These are phyloP conservation scores for Trichaptum fuscoviolaceum DNA, from an alignment of 768 basidiomycete genomes.

Conservation along the genomic window DNA sequence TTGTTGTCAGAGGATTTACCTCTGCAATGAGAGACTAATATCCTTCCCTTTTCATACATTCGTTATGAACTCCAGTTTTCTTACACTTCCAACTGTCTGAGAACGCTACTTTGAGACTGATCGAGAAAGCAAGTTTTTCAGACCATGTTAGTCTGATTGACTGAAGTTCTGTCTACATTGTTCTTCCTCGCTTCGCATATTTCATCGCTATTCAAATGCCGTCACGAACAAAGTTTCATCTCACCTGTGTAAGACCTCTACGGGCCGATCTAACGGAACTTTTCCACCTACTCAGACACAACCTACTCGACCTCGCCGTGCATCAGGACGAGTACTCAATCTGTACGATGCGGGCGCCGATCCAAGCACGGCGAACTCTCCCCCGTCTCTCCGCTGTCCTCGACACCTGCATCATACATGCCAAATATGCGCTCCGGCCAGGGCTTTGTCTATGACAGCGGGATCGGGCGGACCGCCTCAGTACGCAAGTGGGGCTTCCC, in stretches of 20 bases:
- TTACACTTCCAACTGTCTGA: neutral
- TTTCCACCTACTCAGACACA: neutral
- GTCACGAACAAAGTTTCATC: neutral
- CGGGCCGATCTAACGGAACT: neutral
- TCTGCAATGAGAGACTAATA: neutral
- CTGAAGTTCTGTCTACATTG: neutral
- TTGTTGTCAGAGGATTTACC: no score
- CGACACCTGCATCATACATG: constrained; percentile 70
- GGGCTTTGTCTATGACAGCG: neutral
- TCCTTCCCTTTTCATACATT: neutral
- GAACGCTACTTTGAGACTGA: neutral
- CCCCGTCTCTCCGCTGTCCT: constrained; percentile 61
- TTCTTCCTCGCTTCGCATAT: neutral
- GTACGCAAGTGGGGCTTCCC: constrained; percentile 6
- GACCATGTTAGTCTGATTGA: neutral
- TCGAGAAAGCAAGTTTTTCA: neutral
- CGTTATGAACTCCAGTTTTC: neutral
- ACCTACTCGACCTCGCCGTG: neutral
- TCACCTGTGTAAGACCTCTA: neutral
- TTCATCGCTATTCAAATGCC: neutral
- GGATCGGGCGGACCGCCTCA: neutral
- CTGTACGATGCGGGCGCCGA: constrained; percentile 61
- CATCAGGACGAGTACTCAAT: constrained; percentile 3
- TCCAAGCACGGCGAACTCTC: constrained; percentile 55
- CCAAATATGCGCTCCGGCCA: constrained; percentile 47